phyloP scores from a whole-genome alignment of 805 yeast species.

The Hanseniaspora clermontiae region DNA sequence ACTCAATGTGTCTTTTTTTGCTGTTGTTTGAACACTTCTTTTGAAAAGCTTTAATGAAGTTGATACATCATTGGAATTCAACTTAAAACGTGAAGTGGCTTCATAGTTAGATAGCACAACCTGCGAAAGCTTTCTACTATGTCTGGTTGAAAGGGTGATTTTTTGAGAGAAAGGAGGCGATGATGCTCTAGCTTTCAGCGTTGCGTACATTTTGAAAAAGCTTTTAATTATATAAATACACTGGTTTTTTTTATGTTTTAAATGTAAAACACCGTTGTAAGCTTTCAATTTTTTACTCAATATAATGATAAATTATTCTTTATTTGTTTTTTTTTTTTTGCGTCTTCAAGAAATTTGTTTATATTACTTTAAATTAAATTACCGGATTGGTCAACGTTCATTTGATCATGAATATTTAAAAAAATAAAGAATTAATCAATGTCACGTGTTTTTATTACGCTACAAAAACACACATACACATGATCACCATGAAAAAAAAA shows the following conservation, averaged over 20 bases:
- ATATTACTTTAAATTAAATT: too few relatives aligned
- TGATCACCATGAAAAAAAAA: not conserved
- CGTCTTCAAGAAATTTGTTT: not conserved
- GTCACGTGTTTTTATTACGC: not conserved
- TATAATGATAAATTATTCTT: too few relatives aligned
- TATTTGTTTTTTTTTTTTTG: not conserved
- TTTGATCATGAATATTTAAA: not conserved
- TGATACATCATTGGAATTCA: not conserved
- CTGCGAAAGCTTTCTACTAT: not conserved
- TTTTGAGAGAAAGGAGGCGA: not conserved
- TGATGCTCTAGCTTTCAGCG: not conserved
- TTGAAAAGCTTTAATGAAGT: not conserved
- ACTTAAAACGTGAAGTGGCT: not conserved
- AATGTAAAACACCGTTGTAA: too few relatives aligned
- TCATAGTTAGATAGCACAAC: not conserved
- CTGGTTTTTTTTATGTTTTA: not conserved
- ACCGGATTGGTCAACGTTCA: not conserved
- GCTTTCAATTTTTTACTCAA: too few relatives aligned
- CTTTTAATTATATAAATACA: not conserved
- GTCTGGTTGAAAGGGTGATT: not conserved
- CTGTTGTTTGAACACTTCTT: conserved; percentile 1
- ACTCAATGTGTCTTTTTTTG: not conserved
- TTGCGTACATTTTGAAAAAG: not conserved
- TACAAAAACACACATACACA: not conserved
- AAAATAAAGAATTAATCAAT: not conserved